Evolutionary conservation across 2,329 filamentous ascomycete genomes (phyloP), one percentile per base, ranked within the genome.

Genomic region (Zasmidium citrigriseum): DNA sequence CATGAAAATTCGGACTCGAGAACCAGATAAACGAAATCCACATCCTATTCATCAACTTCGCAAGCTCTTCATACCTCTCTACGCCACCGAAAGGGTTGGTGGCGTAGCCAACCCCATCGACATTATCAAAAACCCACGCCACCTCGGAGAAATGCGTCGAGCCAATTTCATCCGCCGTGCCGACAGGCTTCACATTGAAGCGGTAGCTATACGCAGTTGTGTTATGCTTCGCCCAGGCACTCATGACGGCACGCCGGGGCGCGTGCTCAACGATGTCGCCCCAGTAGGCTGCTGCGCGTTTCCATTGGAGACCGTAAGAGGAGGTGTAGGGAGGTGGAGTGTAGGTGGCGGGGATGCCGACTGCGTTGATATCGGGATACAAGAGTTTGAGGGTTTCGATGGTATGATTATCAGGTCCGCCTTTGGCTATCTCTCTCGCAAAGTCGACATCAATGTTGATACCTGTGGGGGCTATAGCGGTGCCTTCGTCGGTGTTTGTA

Each of bases 401-500:
- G 12, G 46, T 48, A 14, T 18, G 10, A 22, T 23, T 5, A 22
- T 48, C 46, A 16, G 46, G 46, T 3, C 46, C 46, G 21, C 46
- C 46, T 48, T 48, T 48, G 46, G 46, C 2, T 2, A 48, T 48
- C 20, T 48, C 34, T 11, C 16, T 7, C 4, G 34, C 34, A 3
- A 82, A 72, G 21, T 79, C 78, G 3, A 73, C 61, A 21, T 77
- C 76, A 2, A 76, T 80, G 54, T 82, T 68, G 4, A 73, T 65
- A 1, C 70, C 70, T 0, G 72, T 68, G 16, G 79, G 72, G 4
- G 72, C 76, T 60, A 80, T 80, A 27, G 69, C 71, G 23, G 74
- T 74, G 2, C 77, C 77, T 63, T 83, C 81, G 62, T 83, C 80
- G 3, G 75, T 78, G 61, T 82, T 83, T 51, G 79, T 75, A 2